These are phyloP conservation scores for Fusarium euwallaceae DNA, from an alignment of 2,329 filamentous ascomycete genomes.

Conservation along the genomic window DNA sequence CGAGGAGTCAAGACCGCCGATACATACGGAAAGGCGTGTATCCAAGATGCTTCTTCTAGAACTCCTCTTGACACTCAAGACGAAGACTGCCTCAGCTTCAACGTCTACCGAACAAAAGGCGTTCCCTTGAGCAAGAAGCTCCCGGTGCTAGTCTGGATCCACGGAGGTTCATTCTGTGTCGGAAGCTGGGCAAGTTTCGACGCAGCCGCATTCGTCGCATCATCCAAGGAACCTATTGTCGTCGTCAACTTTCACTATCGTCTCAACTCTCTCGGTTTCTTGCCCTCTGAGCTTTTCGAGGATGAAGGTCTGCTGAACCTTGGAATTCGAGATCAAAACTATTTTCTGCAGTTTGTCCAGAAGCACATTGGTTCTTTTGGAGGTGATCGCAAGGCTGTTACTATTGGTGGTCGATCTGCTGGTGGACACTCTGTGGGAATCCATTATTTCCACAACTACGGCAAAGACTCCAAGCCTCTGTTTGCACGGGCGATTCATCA, in stretches of 20 bases:
- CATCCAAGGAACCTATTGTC: slow-evolving; percentile 56
- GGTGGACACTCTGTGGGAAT: slow-evolving; percentile 59
- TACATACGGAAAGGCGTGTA: slow-evolving; percentile 57
- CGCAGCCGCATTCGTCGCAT: slow-evolving; percentile 50
- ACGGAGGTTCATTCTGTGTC: slow-evolving; percentile 53
- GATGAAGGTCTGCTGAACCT: slow-evolving; percentile 60
- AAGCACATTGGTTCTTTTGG: slow-evolving; percentile 66
- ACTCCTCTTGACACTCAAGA: slow-evolving; percentile 42
- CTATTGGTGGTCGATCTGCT: slow-evolving; percentile 67
- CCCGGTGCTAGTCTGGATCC: slow-evolving; percentile 57
- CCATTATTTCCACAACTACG: slow-evolving; percentile 56
- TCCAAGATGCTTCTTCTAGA: slow-evolving; percentile 51
- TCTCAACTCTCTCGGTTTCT: slow-evolving; percentile 53
- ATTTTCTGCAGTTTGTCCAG: slow-evolving; percentile 66
- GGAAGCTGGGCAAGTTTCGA: slow-evolving; percentile 54
- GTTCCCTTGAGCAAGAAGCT: slow-evolving; percentile 52
- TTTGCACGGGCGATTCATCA: slow-evolving; percentile 54
- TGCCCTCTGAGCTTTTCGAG: slow-evolving; percentile 59
- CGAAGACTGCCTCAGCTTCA: slow-evolving; percentile 57
- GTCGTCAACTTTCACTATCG: slow-evolving; percentile 61
- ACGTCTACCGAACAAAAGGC: slow-evolving; percentile 53
- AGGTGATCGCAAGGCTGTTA: slow-evolving; percentile 64
- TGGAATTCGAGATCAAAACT: slow-evolving; percentile 66
- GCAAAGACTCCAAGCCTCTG: slow-evolving; percentile 45
- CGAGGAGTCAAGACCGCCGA: slow-evolving; percentile 55